phyloP scores from a whole-genome alignment of 2,329 filamentous ascomycete species.

The Xylariaceae sp. region DNA sequence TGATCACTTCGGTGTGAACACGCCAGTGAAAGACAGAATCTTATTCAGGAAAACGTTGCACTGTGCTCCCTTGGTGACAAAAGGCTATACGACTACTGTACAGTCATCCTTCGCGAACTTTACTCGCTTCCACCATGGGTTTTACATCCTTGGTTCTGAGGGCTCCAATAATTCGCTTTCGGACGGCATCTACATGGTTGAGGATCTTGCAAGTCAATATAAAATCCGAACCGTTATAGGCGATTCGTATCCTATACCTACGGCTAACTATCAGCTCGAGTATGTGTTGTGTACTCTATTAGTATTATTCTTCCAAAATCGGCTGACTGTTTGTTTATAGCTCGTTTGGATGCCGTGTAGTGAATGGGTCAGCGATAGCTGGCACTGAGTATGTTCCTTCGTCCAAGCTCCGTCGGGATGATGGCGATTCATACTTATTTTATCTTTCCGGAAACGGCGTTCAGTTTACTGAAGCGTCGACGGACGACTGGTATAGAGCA shows the following conservation, averaged over 20 bases:
- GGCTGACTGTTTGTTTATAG: neutral
- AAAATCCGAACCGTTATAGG: neutral
- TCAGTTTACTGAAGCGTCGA: neutral
- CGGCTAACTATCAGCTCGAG: neutral
- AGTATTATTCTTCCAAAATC: neutral
- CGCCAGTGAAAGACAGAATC: neutral
- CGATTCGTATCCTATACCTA: neutral
- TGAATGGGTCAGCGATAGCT: neutral
- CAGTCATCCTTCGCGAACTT: neutral
- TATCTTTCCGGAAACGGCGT: constrained; percentile 4
- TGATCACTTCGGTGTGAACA: too few relatives aligned
- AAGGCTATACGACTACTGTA: neutral
- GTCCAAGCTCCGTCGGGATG: neutral
- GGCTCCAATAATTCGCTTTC: neutral
- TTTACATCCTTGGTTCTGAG: neutral
- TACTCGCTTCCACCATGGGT: neutral
- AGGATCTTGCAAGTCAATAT: neutral
- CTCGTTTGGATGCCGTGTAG: neutral
- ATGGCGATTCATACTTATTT: neutral
- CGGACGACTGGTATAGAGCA: constrained; percentile 2
- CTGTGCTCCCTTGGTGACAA: constrained; percentile 12
- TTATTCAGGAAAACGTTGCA: neutral
- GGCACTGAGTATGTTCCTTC: neutral
- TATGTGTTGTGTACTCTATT: neutral
- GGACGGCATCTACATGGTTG: neutral